Evolutionary conservation across 2,329 filamentous ascomycete species (phyloP), one percentile per base, ranked within the genome.

Genomic region (Epichloe coenophiala): DNA sequence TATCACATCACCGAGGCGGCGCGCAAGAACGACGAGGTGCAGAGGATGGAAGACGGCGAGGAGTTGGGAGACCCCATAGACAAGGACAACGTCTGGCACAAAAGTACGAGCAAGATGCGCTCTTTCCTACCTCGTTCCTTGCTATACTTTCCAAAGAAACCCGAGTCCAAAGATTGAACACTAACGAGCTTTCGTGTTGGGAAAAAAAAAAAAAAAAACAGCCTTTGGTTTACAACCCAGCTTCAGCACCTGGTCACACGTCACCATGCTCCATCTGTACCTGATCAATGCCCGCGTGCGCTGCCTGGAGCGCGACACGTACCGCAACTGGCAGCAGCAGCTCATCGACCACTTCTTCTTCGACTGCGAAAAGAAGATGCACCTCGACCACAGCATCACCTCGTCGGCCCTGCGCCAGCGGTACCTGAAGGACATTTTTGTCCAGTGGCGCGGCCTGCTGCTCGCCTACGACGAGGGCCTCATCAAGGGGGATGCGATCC

Each of bases 211-310:
- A 4, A 19, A 33, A 33, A 5, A 45, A 44, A 45, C 60, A 95
- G 88, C 83, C 48, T 80, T 95, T 56, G 79, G 79, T 27, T 79
- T 98, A 17, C 75, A 78, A 35, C 87, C 89, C 1, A 97, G 89
- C 0, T 98, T 98, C 68, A 90, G 84, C 63, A 91, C 87, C 51
- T 98, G 93, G 93, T 87, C 89, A 19, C 90, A 97, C 68, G 84
- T 97, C 43, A 93, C 90, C 37, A 95, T 95, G 76, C 77, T 98
- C 52, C 91, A 98, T 73, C 86, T 98, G 77, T 97, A 95, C 73
- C 78, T 96, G 52, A 69, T 97, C 53, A 86, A 87, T 50, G 85
- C 87, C 45, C 85, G 90, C 51, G 73, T 96, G 59, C 86, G 93
- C 56, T 83, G 83, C 66, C 80, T 96, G 59, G 83, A 87, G 21